Evolutionary conservation across 768 basidiomycete species (phyloP).

Genomic region (Pisolithus orientalis): DNA sequence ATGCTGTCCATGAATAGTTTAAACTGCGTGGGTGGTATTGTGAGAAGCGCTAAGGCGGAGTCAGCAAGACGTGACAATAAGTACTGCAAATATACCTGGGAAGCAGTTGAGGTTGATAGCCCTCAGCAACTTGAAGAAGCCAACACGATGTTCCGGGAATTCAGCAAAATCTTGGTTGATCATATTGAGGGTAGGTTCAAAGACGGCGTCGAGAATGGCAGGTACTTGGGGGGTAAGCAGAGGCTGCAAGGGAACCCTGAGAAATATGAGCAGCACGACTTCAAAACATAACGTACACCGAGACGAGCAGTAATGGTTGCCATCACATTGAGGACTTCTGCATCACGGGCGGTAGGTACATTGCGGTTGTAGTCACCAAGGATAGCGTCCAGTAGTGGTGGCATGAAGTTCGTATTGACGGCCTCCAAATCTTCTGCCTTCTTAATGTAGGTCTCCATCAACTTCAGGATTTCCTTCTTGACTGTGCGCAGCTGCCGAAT

Average conservation of each 20-base stretch:
- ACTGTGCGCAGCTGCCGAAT: conserved; percentile 91
- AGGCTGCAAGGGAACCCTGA: conserved; percentile 38
- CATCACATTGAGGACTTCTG: conserved; percentile 97
- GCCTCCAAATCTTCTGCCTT: conserved; percentile 95
- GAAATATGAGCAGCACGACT: background rate
- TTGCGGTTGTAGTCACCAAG: conserved; percentile 97
- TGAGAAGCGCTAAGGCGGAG: conserved; percentile 52
- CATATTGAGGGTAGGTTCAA: conserved; percentile 96
- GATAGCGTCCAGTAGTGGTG: conserved; percentile 91
- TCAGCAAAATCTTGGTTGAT: conserved; percentile 99
- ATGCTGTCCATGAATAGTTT: conserved; percentile 98
- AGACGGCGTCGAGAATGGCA: conserved; percentile 92
- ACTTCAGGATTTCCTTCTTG: conserved; percentile 95
- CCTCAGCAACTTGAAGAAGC: conserved; percentile 93
- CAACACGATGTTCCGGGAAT: conserved; percentile 94
- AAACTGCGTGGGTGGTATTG: conserved; percentile 87
- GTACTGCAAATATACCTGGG: conserved; percentile 52
- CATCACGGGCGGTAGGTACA: conserved; percentile 88
- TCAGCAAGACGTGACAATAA: background rate
- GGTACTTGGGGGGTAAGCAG: conserved; percentile 91
- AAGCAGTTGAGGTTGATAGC: conserved; percentile 93
- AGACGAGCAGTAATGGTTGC: conserved; percentile 86
- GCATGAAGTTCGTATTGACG: conserved; percentile 89
- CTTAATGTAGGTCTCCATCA: conserved; percentile 97
- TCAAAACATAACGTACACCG: conserved; percentile 52